Evolutionary conservation across 75 land plant genomes (phyloP), one percentile per base, ranked within the genome.

Genomic region (Cunninghamia lanceolata): DNA sequence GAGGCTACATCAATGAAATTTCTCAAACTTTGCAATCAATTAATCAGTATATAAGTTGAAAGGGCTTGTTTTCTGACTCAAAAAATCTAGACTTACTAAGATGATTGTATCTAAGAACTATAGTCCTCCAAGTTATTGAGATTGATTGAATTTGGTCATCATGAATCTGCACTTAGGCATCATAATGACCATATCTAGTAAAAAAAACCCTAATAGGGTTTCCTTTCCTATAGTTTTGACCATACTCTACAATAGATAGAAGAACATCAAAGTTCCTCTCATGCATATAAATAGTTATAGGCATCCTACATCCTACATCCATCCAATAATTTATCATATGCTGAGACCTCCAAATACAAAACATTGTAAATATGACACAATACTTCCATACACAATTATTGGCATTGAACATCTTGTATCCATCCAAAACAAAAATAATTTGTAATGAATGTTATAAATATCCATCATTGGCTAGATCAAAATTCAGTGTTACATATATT

Each of bases 141-240:
- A 19, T 59, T 59, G 28, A 21, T 25, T 25, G 1, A 19, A 59
- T 85, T 85, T 75, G 45, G 40, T 87, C 83, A 38, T 82, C 6
- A 15, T 82, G 92, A 40, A 86, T 82, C 84, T 89, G 91, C 86
- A 96, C n/a, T n/a, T n/a, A 85, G 68, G 95, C 92, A 85, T 96
- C 98, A 82, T 96, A 96, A 88, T 96, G 98, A 39, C 98, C 98
- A 92, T 89, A 94, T 40, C 99, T 94, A 93, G 95, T 89, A 82
- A 93, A 96, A 17, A 96, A 86, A 32, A 96, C 92, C 28, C 93
- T 86, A 25, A 94, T 90, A 14, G 95, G 98, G 82, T 92, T 89
- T 30, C 93, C 92, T 71, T 89, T 95, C 35, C 92, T n/a, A n/a
- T n/a, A n/a, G n/a, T n/a, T n/a, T n/a, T n/a, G n/a, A n/a, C n/a